These are phyloP conservation scores for Capniomyces stellatus DNA, from an alignment of 371 early-diverging fungal species.

Conservation along the genomic window DNA sequence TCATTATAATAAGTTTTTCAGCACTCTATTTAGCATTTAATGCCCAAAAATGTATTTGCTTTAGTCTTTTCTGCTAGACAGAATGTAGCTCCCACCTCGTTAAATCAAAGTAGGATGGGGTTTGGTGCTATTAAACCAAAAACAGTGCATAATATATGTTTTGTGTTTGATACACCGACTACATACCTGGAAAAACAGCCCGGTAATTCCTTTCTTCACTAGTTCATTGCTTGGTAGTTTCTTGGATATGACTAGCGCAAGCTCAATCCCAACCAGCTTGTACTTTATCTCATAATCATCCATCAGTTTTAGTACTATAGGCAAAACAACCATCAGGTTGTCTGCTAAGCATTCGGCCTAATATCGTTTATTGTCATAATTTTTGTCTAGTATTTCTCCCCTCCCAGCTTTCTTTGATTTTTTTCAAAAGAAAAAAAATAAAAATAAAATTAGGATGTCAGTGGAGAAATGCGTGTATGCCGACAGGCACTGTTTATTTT, in stretches of 20 bases:
- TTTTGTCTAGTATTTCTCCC: no score
- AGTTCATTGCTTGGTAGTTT: conserved; percentile 4
- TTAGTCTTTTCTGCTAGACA: no score
- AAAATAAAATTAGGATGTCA: not conserved
- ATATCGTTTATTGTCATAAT: no score
- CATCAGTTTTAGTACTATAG: conserved; percentile 11
- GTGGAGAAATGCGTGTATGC: not conserved
- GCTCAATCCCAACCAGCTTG: conserved; percentile 11
- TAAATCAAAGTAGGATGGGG: no score
- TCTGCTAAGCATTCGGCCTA: conserved; percentile 1
- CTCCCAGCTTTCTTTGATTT: not conserved
- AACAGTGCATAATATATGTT: no score
- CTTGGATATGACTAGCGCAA: conserved; percentile 4
- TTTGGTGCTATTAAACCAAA: no score
- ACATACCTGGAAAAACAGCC: conserved; percentile 9
- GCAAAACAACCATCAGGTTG: conserved; percentile 8
- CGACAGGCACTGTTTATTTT: not conserved
- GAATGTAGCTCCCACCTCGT: no score
- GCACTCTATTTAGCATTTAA: conserved; percentile 2
- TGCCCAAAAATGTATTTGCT: no score
- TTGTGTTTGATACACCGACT: no score
- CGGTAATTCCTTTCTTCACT: conserved; percentile 12
- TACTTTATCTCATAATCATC: conserved; percentile 13
- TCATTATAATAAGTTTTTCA: not conserved
- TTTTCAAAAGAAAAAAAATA: not conserved